phyloP scores from a whole-genome alignment of 208 protist species.

The Trypanosoma theileri region DNA sequence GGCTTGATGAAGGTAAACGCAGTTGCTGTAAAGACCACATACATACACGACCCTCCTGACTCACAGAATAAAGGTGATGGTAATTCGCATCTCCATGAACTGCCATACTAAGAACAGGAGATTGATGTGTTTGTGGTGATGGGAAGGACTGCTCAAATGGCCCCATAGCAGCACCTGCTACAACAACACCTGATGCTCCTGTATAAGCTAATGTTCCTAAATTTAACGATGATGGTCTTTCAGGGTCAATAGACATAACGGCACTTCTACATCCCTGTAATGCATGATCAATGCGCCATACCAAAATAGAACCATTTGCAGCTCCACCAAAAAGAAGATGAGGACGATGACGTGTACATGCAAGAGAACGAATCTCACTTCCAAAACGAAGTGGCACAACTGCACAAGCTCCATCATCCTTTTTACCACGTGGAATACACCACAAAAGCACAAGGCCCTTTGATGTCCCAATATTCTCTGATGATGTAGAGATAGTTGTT shows the following conservation, averaged over 20 bases:
- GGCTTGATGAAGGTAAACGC: slow-evolving; percentile 39
- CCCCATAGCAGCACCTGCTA: not conserved
- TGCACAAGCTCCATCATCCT: not conserved
- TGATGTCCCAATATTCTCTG: slow-evolving; percentile 11
- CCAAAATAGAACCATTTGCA: slow-evolving; percentile 22
- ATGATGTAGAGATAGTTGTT: not conserved
- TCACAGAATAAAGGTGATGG: slow-evolving; percentile 70
- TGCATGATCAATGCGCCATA: slow-evolving; percentile 25
- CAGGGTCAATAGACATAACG: not conserved
- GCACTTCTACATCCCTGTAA: slow-evolving; percentile 1
- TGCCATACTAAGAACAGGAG: slow-evolving; percentile 48
- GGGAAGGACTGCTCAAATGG: slow-evolving; percentile 43
- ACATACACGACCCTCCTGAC: slow-evolving; percentile 68
- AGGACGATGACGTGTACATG: slow-evolving; percentile 19
- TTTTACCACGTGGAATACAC: slow-evolving; percentile 32
- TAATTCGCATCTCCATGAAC: slow-evolving; percentile 59
- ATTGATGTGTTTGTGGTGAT: slow-evolving; percentile 59
- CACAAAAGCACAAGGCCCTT: slow-evolving; percentile 59
- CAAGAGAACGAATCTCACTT: slow-evolving; percentile 21
- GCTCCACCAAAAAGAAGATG: slow-evolving; percentile 27
- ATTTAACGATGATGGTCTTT: not conserved
- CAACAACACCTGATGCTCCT: not conserved
- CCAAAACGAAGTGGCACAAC: slow-evolving; percentile 17
- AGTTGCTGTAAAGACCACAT: slow-evolving; percentile 54
- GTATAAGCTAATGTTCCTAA: not conserved